phyloP scores from a whole-genome alignment of 2,329 filamentous ascomycete species.

The Cladosporium cucumerinum region DNA sequence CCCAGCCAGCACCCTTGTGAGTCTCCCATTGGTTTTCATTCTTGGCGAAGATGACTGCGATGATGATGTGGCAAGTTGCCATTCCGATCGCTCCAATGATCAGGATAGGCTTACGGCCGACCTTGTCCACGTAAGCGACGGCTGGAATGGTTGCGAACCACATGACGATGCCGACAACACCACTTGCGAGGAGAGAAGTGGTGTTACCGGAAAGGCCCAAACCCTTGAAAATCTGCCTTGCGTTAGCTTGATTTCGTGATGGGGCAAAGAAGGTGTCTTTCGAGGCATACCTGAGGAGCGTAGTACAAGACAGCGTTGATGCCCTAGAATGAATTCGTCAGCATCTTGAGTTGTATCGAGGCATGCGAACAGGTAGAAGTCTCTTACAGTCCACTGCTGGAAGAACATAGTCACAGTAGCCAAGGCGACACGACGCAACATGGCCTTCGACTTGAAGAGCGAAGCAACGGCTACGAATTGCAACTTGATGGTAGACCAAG shows the following conservation, averaged over 20 bases:
- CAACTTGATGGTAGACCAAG: slow-evolving; percentile 60
- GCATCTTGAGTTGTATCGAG: background rate
- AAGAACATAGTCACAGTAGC: slow-evolving; percentile 49
- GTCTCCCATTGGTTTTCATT: slow-evolving; percentile 57
- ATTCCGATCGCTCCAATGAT: slow-evolving; percentile 37
- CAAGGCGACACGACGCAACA: slow-evolving; percentile 64
- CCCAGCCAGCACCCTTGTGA: slow-evolving; percentile 66
- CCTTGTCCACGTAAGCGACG: slow-evolving; percentile 62
- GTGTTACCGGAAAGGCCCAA: slow-evolving; percentile 47
- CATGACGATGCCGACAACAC: slow-evolving; percentile 69
- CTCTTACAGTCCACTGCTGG: slow-evolving; percentile 48
- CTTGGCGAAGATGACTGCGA: slow-evolving; percentile 59
- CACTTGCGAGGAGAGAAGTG: slow-evolving; percentile 62
- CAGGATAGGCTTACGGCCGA: slow-evolving; percentile 42
- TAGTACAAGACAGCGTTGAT: slow-evolving; percentile 50
- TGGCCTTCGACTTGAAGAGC: slow-evolving; percentile 62
- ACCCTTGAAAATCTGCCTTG: slow-evolving; percentile 41
- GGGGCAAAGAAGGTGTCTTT: too few species aligned
- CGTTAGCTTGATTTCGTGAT: background rate
- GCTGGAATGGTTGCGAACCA: slow-evolving; percentile 65
- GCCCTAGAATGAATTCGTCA: background rate
- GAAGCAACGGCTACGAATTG: slow-evolving; percentile 66
- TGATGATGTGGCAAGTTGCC: slow-evolving; percentile 53
- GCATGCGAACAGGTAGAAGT: too few species aligned
- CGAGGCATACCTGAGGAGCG: slow-evolving; percentile 38